These are phyloP conservation scores for Saccharomycopsis fibuligera DNA, from an alignment of 805 yeast genomes.

Conservation along the genomic window DNA sequence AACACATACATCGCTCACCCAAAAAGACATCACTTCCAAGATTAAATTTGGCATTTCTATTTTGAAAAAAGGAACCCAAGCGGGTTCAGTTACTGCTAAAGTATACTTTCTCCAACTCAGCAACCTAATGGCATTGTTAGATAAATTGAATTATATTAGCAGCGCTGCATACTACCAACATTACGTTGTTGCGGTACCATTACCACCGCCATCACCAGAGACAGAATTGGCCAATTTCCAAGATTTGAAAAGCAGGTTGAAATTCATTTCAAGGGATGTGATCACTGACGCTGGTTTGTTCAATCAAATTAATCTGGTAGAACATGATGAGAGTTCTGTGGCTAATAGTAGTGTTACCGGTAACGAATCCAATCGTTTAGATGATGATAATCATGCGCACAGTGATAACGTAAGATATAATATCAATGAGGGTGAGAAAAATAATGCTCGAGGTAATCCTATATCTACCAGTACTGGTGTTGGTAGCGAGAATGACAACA, in stretches of 20 bases:
- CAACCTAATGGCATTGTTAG: slow-evolving; percentile 1
- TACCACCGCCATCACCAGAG: too few relatives aligned
- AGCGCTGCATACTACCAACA: too few relatives aligned
- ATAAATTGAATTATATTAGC: slow-evolving; percentile 6
- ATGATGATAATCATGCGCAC: too few relatives aligned
- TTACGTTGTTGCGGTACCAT: too few relatives aligned
- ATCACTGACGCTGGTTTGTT: background rate
- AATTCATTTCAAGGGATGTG: background rate
- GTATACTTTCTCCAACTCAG: slow-evolving; percentile 8
- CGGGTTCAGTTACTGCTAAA: slow-evolving; percentile 9
- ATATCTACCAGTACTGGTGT: background rate
- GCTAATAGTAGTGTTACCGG: background rate
- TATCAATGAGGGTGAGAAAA: too few relatives aligned
- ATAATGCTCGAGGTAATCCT: background rate
- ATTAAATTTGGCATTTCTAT: slow-evolving; percentile 1
- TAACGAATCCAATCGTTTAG: too few relatives aligned
- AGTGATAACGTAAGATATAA: too few relatives aligned
- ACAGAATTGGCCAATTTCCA: too few relatives aligned
- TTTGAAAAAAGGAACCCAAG: slow-evolving; percentile 1
- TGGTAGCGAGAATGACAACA: too few relatives aligned
- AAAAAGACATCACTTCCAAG: slow-evolving; percentile 10
- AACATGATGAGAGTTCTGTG: background rate
- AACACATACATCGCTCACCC: background rate
- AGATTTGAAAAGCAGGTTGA: background rate
- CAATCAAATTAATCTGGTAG: background rate